phyloP scores from a whole-genome alignment of 2,329 filamentous ascomycete species.

The Fusarium penzigii region DNA sequence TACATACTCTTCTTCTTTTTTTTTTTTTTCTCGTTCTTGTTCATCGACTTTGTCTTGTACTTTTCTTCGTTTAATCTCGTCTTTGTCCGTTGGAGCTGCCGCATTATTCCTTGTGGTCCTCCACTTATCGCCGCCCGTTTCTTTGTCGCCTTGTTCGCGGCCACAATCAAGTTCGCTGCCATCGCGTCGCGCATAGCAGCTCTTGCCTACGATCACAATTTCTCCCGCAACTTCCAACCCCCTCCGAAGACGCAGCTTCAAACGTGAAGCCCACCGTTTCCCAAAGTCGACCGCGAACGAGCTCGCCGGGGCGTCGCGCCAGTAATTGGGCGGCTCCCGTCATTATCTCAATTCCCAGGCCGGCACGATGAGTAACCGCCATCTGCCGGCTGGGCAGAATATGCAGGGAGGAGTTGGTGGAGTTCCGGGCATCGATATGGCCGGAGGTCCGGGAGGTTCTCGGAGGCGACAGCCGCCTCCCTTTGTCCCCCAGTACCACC shows the following conservation, averaged over 20 bases:
- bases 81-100: conserved; percentile 5
- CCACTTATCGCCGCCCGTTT: conserved; percentile 14
- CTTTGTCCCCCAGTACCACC: conserved; percentile 41
- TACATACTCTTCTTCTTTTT: conserved; percentile 5
- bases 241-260: conserved; percentile 21
- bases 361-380: conserved; percentile 76
- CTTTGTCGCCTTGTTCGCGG: conserved; percentile 17
- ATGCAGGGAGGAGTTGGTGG: conserved; percentile 48
- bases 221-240: conserved; percentile 1
- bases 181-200: conserved; percentile 26
- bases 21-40: conserved; percentile 1
- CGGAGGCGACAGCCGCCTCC: conserved; percentile 40
- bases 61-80: conserved; percentile 16
- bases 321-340: conserved; percentile 35
- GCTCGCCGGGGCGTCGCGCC: conserved; percentile 33
- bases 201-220: background rate
- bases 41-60: conserved; percentile 1
- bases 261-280: conserved; percentile 20
- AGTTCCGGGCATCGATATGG: conserved; percentile 38
- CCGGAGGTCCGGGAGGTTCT: conserved; percentile 38
- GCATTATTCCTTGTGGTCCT: conserved; percentile 17
- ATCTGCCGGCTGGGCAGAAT: conserved; percentile 76
- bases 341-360: conserved; percentile 50
- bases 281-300: conserved; percentile 11
- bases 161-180: conserved; percentile 12